phyloP scores from a whole-genome alignment of 2,329 filamentous ascomycete species.

The Aureobasidium vineae region DNA sequence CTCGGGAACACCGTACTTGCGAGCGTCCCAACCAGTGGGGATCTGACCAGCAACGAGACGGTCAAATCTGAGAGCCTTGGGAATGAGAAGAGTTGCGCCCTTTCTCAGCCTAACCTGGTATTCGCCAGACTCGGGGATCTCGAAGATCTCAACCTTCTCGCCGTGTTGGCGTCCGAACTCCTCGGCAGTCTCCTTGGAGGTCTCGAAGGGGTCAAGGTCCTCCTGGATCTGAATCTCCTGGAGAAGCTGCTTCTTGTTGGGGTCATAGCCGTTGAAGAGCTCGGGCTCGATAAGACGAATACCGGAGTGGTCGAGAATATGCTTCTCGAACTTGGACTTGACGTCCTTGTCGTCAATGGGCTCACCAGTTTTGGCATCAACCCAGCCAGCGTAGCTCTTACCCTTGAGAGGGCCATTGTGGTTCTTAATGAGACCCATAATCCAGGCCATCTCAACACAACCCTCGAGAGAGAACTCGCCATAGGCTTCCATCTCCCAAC shows the following conservation, averaged over 20 bases:
- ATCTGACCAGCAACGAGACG: slow-evolving; percentile 96
- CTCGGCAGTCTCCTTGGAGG: slow-evolving; percentile 93
- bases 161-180: slow-evolving; percentile 97
- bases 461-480: slow-evolving; percentile 97
- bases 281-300: slow-evolving; percentile 98
- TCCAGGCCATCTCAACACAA: slow-evolving; percentile 99
- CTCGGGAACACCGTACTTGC: slow-evolving; percentile 92
- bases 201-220: slow-evolving; percentile 94
- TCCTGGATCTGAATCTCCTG: slow-evolving; percentile 98
- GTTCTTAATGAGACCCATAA: slow-evolving; percentile 99
- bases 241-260: slow-evolving; percentile 96
- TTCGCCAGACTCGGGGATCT: slow-evolving; percentile 89
- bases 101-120: slow-evolving; percentile 94
- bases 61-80: slow-evolving; percentile 95
- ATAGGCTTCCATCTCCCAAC: slow-evolving; percentile 99
- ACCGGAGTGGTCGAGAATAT: slow-evolving; percentile 92
- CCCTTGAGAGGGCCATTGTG: slow-evolving; percentile 96
- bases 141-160: slow-evolving; percentile 96
- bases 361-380: slow-evolving; percentile 89
- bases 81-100: slow-evolving; percentile 90
- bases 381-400: slow-evolving; percentile 94
- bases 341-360: slow-evolving; percentile 98
- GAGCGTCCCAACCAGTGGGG: slow-evolving; percentile 95
- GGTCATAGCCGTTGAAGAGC: slow-evolving; percentile 94
- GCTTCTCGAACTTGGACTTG: slow-evolving; percentile 96